Conservation (phyloP, 495 filamentous ascomycete species). For the Penicillium alfredii region DNA sequence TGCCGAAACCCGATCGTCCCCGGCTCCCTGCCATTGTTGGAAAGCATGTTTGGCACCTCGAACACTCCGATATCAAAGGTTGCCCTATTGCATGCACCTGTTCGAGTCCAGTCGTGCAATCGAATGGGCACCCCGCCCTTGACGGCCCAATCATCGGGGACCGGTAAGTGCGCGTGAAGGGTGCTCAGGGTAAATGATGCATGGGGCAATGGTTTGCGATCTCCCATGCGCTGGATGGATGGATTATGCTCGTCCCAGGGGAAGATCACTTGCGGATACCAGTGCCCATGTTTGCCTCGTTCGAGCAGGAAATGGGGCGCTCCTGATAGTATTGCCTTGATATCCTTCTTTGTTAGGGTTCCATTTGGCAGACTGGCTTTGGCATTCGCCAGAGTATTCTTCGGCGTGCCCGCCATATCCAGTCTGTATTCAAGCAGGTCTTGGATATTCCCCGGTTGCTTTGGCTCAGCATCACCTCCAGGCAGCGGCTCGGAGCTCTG, state of each 20-base stretch:
- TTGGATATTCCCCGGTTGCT: conserved; percentile 28
- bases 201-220: conserved; percentile 45
- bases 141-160: conserved; percentile 34
- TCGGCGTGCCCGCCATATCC: conserved; percentile 4
- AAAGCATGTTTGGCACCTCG: conserved; percentile 69
- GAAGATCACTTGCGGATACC: conserved; percentile 60
- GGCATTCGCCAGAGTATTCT: background rate
- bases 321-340: conserved; percentile 69
- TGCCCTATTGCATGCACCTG: conserved; percentile 34
- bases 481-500: too few species aligned
- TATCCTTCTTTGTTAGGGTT: conserved; percentile 50
- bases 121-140: conserved; percentile 26
- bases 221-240: conserved; percentile 55
- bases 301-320: conserved; percentile 64
- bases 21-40: conserved; percentile 61
- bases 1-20: conserved; percentile 71
- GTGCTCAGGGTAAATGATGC: conserved; percentile 44
- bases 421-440: conserved; percentile 24
- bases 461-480: too few species aligned
- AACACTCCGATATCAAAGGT: conserved; percentile 53
- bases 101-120: conserved; percentile 21
- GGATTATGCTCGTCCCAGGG: conserved; percentile 61
- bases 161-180: conserved; percentile 40
- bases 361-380: background rate
- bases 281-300: conserved; percentile 46